Conservation (phyloP, 2,329 filamentous ascomycete species). For the Neonectria ditissima region DNA sequence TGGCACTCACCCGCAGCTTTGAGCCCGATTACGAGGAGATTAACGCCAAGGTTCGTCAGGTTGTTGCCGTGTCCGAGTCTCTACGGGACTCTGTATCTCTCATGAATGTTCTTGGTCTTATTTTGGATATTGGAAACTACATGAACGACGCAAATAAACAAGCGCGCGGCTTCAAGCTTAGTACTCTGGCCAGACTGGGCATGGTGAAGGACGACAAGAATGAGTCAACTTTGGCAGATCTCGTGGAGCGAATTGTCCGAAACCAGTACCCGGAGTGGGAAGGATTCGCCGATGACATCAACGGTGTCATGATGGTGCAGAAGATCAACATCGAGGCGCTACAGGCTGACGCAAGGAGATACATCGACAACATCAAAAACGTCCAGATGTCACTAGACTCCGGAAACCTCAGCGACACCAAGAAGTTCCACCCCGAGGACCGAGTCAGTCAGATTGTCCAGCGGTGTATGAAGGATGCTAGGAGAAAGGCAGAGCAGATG, state of each 20-base stretch:
- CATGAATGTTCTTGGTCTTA: constrained; percentile 96
- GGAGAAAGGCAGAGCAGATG: constrained; percentile 96
- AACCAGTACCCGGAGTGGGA: constrained; percentile 98
- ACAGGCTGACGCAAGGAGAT: constrained; percentile 86
- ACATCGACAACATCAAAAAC: constrained; percentile 95
- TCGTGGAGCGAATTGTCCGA: constrained; percentile 95
- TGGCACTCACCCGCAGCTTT: constrained; percentile 84
- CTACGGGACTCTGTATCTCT: constrained; percentile 90
- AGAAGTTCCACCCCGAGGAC: constrained; percentile 98
- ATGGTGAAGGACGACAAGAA: constrained; percentile 99
- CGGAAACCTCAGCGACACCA: constrained; percentile 94
- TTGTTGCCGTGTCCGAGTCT: constrained; percentile 90
- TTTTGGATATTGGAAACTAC: constrained; percentile 98
- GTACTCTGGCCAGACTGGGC: constrained; percentile 88
- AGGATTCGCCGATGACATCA: constrained; percentile 85
- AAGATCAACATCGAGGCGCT: constrained; percentile 97
- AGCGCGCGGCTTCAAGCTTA: constrained; percentile 96
- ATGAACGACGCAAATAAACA: constrained; percentile 99
- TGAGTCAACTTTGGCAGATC: constrained; percentile 92
- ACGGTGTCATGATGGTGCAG: constrained; percentile 79
- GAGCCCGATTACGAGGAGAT: constrained; percentile 94
- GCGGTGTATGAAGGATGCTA: constrained; percentile 94
- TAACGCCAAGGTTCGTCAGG: constrained; percentile 82
- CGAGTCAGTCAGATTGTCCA: constrained; percentile 93
- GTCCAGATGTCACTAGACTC: constrained; percentile 92